Conservation (phyloP, 2,329 filamentous ascomycete genomes). For the Neurospora sp. region DNA sequence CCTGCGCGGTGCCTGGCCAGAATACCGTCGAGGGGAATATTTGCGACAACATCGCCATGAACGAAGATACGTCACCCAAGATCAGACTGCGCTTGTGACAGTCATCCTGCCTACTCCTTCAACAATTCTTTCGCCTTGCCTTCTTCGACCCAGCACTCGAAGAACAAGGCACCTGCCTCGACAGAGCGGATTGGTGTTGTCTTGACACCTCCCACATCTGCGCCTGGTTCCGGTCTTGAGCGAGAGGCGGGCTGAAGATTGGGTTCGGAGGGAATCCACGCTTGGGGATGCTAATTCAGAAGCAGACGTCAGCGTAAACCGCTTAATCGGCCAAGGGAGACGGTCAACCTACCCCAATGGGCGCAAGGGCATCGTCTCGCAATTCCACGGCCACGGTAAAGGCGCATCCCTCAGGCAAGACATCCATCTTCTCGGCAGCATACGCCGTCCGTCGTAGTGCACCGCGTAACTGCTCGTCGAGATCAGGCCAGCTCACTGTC, state of each 20-base stretch:
- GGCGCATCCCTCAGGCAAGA: constrained; percentile 55
- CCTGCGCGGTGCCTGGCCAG: no score
- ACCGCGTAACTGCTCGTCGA: constrained; percentile 64
- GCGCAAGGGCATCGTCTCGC: constrained; percentile 47
- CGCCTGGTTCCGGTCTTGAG: constrained; percentile 21
- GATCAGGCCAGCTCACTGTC: constrained; percentile 43
- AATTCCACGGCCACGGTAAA: constrained; percentile 72
- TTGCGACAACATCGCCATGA: no score
- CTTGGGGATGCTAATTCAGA: constrained; percentile 42
- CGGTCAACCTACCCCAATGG: constrained; percentile 42
- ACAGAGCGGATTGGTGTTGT: constrained; percentile 44
- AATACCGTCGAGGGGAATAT: no score
- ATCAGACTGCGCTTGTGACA: neutral
- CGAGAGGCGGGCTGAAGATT: constrained; percentile 30
- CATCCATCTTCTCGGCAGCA: constrained; percentile 44
- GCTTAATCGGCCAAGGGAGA: neutral
- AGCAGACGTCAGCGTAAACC: neutral
- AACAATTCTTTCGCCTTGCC: constrained; percentile 31
- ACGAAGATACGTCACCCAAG: no score
- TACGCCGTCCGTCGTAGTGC: constrained; percentile 54
- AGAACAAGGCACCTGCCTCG: constrained; percentile 48
- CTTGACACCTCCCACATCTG: constrained; percentile 28
- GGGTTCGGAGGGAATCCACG: constrained; percentile 49
- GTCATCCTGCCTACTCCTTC: neutral
- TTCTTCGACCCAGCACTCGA: constrained; percentile 60